phyloP scores from a whole-genome alignment of 108 stramenopile genomes.

The Cylindrotheca fusiformis region DNA sequence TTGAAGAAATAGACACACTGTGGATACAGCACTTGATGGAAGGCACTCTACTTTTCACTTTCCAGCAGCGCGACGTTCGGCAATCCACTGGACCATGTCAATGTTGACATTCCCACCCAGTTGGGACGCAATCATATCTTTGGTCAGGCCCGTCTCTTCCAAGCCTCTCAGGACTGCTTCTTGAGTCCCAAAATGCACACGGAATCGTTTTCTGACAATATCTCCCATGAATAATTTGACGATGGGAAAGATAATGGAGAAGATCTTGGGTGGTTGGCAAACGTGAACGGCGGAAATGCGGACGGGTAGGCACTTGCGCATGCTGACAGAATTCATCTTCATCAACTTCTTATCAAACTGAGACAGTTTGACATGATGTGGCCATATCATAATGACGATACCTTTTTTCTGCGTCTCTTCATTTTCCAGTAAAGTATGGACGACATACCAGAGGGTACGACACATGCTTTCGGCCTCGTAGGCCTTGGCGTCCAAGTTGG shows the following conservation, averaged over 20 bases:
- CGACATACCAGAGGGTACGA: conserved; percentile 49
- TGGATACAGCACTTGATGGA: background rate
- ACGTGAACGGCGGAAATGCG: conserved; percentile 51
- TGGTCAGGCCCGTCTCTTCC: conserved; percentile 3
- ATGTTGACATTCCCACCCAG: background rate
- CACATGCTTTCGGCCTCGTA: conserved; percentile 43
- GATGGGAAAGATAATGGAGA: conserved; percentile 46
- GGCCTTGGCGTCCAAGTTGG: conserved; percentile 27
- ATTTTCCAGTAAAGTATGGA: conserved; percentile 40
- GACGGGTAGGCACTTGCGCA: conserved; percentile 51
- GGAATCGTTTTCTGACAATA: conserved; percentile 44
- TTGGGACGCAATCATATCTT: background rate
- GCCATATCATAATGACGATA: conserved; percentile 36
- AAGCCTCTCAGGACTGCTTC: conserved; percentile 44
- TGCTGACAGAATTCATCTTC: conserved; percentile 26
- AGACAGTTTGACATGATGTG: conserved; percentile 24
- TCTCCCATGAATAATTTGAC: conserved; percentile 50
- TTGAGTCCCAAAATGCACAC: conserved; percentile 39
- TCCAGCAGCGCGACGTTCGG: conserved; percentile 31
- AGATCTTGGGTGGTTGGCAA: conserved; percentile 56
- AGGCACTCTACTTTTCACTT: conserved; percentile 11
- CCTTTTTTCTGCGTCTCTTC: conserved; percentile 42
- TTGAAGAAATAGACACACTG: background rate
- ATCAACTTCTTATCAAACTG: conserved; percentile 43
- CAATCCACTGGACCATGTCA: background rate